A percentile compares a stretch with the other conserved stretches of the same genome.
These are phyloP conservation scores for Populus hybrid DNA, from an alignment of 441 rosid genomes.

Conservation along the genomic window DNA sequence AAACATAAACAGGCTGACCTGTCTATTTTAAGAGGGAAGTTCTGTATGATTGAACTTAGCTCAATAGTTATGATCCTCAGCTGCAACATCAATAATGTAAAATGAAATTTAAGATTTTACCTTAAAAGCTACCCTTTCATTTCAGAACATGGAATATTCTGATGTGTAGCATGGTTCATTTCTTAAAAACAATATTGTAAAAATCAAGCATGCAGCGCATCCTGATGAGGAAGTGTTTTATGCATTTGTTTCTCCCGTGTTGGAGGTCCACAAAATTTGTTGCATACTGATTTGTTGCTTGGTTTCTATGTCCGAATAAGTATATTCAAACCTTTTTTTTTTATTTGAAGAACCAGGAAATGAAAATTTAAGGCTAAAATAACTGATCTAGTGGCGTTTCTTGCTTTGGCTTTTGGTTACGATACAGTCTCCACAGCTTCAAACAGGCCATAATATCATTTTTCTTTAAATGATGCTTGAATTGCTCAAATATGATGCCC, in stretches of 20 bases:
- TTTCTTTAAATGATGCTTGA: not conserved
- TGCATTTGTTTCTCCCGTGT: not conserved
- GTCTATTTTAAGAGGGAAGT: not conserved
- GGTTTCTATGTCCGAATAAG: not conserved
- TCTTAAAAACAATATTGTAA: not conserved
- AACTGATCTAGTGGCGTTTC: not conserved
- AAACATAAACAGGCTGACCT: not conserved
- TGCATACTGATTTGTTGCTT: not conserved
- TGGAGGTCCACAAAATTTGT: not conserved
- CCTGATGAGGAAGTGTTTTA: not conserved
- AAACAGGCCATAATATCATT: not conserved
- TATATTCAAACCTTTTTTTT: not conserved
- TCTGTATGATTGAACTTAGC: not conserved
- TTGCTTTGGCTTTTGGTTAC: not conserved
- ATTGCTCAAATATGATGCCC: not conserved
- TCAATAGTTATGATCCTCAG: not conserved
- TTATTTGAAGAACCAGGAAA: not conserved
- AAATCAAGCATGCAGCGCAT: not conserved
- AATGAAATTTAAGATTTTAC: not conserved
- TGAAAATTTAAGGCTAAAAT: not conserved
- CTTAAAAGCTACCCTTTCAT: not conserved
- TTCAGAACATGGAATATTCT: not conserved
- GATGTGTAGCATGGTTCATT: not conserved
- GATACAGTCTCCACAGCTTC: not conserved
- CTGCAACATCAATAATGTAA: not conserved